These are phyloP conservation scores for Globisporangium nunn DNA, from an alignment of 352 stramenopile genomes.

Conservation along the genomic window DNA sequence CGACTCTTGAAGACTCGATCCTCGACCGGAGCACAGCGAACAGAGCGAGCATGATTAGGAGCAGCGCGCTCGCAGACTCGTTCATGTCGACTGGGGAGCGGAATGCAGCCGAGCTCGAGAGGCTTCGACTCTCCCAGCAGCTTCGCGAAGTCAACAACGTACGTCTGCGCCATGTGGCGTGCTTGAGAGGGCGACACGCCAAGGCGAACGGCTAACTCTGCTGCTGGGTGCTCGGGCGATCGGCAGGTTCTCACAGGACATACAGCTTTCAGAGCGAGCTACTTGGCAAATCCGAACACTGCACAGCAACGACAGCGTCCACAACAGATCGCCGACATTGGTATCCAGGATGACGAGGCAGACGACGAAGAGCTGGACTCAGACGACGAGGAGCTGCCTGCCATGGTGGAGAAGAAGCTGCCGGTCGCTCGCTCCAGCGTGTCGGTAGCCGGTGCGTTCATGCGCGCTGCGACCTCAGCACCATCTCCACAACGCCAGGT, in stretches of 20 bases:
- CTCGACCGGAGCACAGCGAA: slow-evolving; percentile 9
- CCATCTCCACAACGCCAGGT: neutral
- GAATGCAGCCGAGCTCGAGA: slow-evolving; percentile 57
- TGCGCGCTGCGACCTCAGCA: neutral
- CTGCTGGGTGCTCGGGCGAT: neutral
- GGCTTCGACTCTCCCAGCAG: slow-evolving; percentile 50
- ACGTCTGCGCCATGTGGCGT: slow-evolving; percentile 20
- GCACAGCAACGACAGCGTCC: neutral
- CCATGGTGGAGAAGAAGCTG: slow-evolving; percentile 42
- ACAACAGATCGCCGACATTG: neutral
- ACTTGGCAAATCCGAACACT: slow-evolving; percentile 19
- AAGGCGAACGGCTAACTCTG: neutral
- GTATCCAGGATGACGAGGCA: neutral
- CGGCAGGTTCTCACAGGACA: neutral
- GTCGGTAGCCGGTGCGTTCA: neutral
- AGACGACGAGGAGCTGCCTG: slow-evolving; percentile 34
- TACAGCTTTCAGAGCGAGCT: slow-evolving; percentile 41
- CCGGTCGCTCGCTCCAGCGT: neutral
- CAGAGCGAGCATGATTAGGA: neutral
- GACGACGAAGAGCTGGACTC: slow-evolving; percentile 13
- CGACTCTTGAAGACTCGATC: slow-evolving; percentile 29
- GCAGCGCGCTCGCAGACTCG: slow-evolving; percentile 1
- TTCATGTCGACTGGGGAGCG: slow-evolving; percentile 33
- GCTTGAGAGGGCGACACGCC: neutral
- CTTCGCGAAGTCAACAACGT: slow-evolving; percentile 70